These are phyloP conservation scores for Lactifluus rugatus DNA, from an alignment of 768 basidiomycete species.

Conservation along the genomic window DNA sequence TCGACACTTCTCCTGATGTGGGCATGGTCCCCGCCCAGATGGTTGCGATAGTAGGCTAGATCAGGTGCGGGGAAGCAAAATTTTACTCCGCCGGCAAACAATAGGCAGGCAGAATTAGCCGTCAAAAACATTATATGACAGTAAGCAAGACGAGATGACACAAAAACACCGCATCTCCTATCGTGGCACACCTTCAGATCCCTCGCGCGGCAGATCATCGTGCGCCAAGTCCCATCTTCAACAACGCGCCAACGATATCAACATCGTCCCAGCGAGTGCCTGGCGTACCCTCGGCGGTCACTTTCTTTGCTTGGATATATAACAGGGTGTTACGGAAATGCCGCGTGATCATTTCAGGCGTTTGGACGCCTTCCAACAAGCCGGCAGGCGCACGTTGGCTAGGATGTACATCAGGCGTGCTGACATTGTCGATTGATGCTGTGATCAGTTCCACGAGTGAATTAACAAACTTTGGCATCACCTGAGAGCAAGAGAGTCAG, in stretches of 20 bases:
- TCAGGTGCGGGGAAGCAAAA: not conserved
- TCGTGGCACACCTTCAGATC: slow-evolving; percentile 2
- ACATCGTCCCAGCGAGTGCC: slow-evolving; percentile 67
- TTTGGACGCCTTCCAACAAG: slow-evolving; percentile 84
- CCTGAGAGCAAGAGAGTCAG: slow-evolving; percentile 33
- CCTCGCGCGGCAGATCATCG: not conserved
- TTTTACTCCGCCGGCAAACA: not conserved
- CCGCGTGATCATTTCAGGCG: slow-evolving; percentile 85
- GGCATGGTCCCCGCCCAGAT: not conserved
- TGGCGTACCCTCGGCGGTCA: slow-evolving; percentile 34
- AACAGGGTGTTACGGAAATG: slow-evolving; percentile 88
- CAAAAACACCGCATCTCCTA: slow-evolving; percentile 4
- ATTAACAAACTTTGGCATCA: slow-evolving; percentile 94
- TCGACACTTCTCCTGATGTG: not conserved
- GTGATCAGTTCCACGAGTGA: slow-evolving; percentile 94
- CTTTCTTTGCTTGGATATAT: slow-evolving; percentile 76
- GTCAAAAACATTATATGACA: slow-evolving; percentile 1
- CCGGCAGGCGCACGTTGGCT: slow-evolving; percentile 82
- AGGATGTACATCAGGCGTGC: slow-evolving; percentile 80
- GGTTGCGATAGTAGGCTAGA: not conserved
- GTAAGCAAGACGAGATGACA: slow-evolving; percentile 14
- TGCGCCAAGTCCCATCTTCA: slow-evolving; percentile 65
- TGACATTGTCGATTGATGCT: slow-evolving; percentile 85
- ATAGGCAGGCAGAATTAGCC: not conserved
- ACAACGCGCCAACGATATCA: slow-evolving; percentile 74